Evolutionary conservation across 2,329 filamentous ascomycete species (phyloP), one percentile per base, ranked within the genome.

Genomic region (Aureobasidium leucospermi): DNA sequence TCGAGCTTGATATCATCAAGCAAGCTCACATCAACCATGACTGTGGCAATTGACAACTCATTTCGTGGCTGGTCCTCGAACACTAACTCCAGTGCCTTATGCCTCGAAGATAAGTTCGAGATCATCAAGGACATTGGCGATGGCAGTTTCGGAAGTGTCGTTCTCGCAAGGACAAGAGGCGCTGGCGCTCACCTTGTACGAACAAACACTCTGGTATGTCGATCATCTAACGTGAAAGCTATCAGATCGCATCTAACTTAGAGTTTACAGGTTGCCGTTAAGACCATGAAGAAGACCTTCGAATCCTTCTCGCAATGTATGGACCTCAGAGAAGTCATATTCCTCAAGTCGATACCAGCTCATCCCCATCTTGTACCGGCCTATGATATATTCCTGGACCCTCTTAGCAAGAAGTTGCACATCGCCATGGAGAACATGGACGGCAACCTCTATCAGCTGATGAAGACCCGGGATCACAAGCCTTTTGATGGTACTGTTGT

Each of bases 391-490:
- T 99, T 99, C 76, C 85, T 99, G 68, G 94, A 99, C 70, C 94
- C 94, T 0, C 89, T 90, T 73, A 96, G 84, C 76, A 95, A 92
- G 78, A 96, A 96, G 76, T 85, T 99, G 46, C 94, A 99, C 75
- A 99, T 99, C 66, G 87, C 85, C 70, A 99, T 99, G 94, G 94
- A 99, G 77, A 96, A 96, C 75, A 99, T 99, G 94, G 94, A 99
- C 73, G 94, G 94, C 53, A 99, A 99, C 74, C 81, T 99, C 1
- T 99, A 99, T 74, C 94, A 99, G 75, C 78, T 99, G 64, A 99
- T 99, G 94, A 99, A 99, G 78, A 88, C 94, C 56, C 85, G 94
- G 62, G 94, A 99, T 67, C 93, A 96, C 79, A 97, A 97, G 75
- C 88, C 81, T 64, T 81, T 99, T 31, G 94, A 99, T 69, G 88